A percentile compares a stretch with the other conserved stretches of the same genome.
Evolutionary conservation across 176 grass and related monocot genomes (phyloP).

Genomic region (Lolium multiflorum): DNA sequence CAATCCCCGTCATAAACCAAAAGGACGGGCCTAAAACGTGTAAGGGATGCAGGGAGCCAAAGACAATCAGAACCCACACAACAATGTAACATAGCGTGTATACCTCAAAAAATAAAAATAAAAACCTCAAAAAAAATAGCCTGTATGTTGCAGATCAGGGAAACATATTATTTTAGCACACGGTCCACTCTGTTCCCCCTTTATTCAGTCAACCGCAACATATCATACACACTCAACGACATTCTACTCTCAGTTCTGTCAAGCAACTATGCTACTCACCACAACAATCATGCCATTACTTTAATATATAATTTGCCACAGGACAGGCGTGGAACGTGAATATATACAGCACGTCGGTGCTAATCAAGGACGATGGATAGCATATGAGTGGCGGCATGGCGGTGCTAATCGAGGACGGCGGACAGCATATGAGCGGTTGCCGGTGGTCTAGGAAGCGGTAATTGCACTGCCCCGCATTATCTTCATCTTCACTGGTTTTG

Average conservation of each 20-base stretch:
- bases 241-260: not conserved
- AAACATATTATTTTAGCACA: not conserved
- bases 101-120: not conserved
- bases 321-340: not conserved
- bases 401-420: not conserved
- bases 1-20: not conserved
- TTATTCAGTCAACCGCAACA: conserved; percentile 42
- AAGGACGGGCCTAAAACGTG: not conserved
- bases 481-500: conserved; percentile 46
- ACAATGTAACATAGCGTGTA: not conserved
- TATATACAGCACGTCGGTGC: not conserved
- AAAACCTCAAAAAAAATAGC: too few relatives aligned
- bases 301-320: not conserved
- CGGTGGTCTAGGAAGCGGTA: conserved; percentile 32
- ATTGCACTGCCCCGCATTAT: conserved; percentile 40
- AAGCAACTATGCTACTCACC: not conserved
- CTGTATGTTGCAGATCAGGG: not conserved
- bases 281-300: not conserved
- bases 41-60: not conserved
- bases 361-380: not conserved
- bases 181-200: conserved; percentile 17
- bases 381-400: not conserved
- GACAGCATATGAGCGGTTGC: not conserved
- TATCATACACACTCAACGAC: not conserved
- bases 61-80: not conserved